These are phyloP conservation scores for Apophysomyces sp. DNA, from an alignment of 371 early-diverging fungal genomes.

Conservation along the genomic window DNA sequence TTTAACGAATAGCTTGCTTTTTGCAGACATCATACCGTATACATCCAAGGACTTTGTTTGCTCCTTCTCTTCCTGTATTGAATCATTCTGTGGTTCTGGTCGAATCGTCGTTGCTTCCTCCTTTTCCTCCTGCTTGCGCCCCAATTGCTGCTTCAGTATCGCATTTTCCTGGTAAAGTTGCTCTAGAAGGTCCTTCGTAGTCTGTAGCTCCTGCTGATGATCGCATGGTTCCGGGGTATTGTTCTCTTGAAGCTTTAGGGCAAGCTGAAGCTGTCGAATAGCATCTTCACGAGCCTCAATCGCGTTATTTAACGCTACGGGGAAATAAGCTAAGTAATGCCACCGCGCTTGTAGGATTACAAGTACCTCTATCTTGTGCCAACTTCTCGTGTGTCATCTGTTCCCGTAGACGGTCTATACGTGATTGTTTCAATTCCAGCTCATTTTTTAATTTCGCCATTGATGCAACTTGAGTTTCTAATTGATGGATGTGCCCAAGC, in stretches of 20 bases:
- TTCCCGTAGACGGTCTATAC: conserved; percentile 11
- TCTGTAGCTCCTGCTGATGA: background rate
- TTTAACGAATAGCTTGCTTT: background rate
- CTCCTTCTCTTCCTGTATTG: background rate
- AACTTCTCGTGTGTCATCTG: conserved; percentile 7
- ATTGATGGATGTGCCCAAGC: conserved; percentile 44
- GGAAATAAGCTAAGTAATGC: background rate
- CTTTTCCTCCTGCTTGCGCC: background rate
- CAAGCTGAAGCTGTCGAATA: background rate
- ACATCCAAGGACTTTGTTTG: background rate
- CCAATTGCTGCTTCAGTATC: background rate
- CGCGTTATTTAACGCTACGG: background rate
- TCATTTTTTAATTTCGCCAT: conserved; percentile 30
- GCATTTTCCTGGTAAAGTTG: background rate
- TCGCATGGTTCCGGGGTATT: background rate
- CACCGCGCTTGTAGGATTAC: background rate
- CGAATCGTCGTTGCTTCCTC: background rate
- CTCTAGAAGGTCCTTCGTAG: background rate
- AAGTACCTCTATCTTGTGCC: conserved; percentile 8
- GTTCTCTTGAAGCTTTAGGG: background rate
- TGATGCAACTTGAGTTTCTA: conserved; percentile 41
- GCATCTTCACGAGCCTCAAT: background rate
- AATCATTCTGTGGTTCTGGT: background rate
- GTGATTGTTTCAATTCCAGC: background rate
- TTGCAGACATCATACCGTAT: background rate